phyloP scores from a whole-genome alignment of 345 rosid genomes.

The Draba incana region DNA sequence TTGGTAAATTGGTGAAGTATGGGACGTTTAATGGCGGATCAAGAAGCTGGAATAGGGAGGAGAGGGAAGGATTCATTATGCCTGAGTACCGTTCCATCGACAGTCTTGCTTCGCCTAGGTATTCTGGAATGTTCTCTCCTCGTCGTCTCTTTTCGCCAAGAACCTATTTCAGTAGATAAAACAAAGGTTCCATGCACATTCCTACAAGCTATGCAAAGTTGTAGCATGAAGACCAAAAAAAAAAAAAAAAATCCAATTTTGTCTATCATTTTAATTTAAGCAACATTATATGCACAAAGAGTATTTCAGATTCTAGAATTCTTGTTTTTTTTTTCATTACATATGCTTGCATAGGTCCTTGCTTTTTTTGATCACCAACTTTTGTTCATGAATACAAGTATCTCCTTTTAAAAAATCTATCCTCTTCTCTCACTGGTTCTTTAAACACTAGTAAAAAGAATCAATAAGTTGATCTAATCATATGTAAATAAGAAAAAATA shows the following conservation, averaged over 20 bases:
- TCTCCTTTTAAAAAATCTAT: background rate
- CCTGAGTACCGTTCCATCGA: slow-evolving; percentile 59
- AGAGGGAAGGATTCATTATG: slow-evolving; percentile 54
- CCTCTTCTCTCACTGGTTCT: background rate
- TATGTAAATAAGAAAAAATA: no score
- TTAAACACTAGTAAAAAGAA: background rate
- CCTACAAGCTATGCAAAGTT: slow-evolving; percentile 16
- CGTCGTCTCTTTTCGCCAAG: slow-evolving; percentile 71
- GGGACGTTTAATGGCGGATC: slow-evolving; percentile 56
- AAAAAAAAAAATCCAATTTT: slow-evolving; percentile 1
- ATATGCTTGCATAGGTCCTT: background rate
- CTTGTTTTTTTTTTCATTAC: slow-evolving; percentile 1
- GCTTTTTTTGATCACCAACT: slow-evolving; percentile 20
- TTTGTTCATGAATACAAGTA: slow-evolving; percentile 34
- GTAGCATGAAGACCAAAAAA: background rate
- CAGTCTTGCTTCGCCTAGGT: slow-evolving; percentile 65
- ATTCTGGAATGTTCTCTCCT: slow-evolving; percentile 73
- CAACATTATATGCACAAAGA: slow-evolving; percentile 9
- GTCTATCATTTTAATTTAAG: background rate
- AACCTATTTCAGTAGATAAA: slow-evolving; percentile 46
- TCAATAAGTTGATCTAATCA: no score
- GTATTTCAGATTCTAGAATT: background rate
- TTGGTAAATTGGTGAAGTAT: slow-evolving; percentile 61
- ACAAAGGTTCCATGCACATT: background rate
- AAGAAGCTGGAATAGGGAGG: slow-evolving; percentile 41